phyloP scores from a whole-genome alignment of 78 protist species.

The Capsaspora owczarzaki region DNA sequence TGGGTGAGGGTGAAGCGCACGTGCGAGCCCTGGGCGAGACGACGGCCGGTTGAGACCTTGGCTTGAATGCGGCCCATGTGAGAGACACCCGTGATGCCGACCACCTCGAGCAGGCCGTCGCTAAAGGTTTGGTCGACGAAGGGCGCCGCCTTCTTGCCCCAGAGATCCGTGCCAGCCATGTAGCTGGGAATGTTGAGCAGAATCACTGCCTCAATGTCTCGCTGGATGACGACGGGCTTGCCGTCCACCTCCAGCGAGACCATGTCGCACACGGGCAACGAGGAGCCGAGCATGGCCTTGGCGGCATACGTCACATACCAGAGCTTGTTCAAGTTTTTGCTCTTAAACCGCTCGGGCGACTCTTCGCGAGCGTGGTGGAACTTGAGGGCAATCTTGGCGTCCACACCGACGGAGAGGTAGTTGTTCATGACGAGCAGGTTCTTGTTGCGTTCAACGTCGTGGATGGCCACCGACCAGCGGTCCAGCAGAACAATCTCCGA shows the following conservation, averaged over 20 bases:
- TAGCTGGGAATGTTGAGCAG: slow-evolving; percentile 29
- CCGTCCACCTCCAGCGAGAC: background rate
- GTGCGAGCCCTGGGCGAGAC: background rate
- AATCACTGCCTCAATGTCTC: background rate
- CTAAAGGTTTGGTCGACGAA: background rate
- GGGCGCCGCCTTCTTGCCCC: slow-evolving; percentile 14
- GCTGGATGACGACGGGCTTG: background rate
- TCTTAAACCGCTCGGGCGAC: background rate
- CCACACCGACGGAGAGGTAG: slow-evolving; percentile 63
- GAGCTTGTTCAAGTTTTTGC: background rate
- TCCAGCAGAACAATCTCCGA: slow-evolving; percentile 27
- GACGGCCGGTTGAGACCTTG: background rate
- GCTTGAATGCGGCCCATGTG: slow-evolving; percentile 11
- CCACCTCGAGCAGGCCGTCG: slow-evolving; percentile 30
- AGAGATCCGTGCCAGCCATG: slow-evolving; percentile 26
- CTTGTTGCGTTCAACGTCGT: background rate
- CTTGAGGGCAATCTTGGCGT: slow-evolving; percentile 48
- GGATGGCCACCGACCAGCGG: slow-evolving; percentile 20
- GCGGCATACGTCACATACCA: slow-evolving; percentile 44
- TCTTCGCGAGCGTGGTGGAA: slow-evolving; percentile 42
- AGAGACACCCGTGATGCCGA: slow-evolving; percentile 13
- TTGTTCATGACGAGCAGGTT: slow-evolving; percentile 18
- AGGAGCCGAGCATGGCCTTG: slow-evolving; percentile 21
- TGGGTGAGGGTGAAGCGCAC: background rate
- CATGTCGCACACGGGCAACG: background rate